phyloP scores from a whole-genome alignment of 2,329 filamentous ascomycete genomes.

The Botrytis fabae region DNA sequence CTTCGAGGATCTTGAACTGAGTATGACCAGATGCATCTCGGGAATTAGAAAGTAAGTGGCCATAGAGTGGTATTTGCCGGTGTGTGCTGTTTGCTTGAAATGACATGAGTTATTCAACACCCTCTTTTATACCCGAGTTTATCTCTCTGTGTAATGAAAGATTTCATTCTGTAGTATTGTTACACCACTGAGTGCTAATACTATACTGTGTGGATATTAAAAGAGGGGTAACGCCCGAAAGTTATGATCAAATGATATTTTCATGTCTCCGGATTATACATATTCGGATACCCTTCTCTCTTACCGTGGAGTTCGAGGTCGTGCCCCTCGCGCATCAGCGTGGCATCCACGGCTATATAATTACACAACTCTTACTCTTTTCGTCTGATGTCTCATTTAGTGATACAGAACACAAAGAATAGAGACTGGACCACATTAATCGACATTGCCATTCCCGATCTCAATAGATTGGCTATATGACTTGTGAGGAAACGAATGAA shows the following conservation, averaged over 20 bases:
- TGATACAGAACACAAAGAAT: not conserved
- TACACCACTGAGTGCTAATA: too few species aligned
- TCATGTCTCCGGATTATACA: too few species aligned
- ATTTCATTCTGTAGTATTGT: not conserved
- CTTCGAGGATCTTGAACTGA: not conserved
- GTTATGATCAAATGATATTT: too few species aligned
- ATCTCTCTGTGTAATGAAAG: too few species aligned
- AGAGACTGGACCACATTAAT: not conserved
- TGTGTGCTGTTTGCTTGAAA: not conserved
- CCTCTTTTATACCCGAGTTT: not conserved
- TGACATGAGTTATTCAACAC: not conserved
- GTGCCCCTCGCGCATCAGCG: not conserved
- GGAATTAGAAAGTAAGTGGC: not conserved
- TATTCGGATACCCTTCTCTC: not conserved
- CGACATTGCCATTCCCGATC: not conserved
- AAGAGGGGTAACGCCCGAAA: not conserved
- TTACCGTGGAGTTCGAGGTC: not conserved
- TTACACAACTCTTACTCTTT: not conserved
- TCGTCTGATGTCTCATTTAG: conserved; percentile 11
- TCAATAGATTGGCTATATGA: not conserved
- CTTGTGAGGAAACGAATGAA: not conserved
- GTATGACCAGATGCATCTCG: not conserved
- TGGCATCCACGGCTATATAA: not conserved
- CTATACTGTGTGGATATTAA: not conserved
- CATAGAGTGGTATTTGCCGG: too few species aligned